phyloP scores from a whole-genome alignment of 805 yeast genomes.

The Tetrapisispora namnaoensis region DNA sequence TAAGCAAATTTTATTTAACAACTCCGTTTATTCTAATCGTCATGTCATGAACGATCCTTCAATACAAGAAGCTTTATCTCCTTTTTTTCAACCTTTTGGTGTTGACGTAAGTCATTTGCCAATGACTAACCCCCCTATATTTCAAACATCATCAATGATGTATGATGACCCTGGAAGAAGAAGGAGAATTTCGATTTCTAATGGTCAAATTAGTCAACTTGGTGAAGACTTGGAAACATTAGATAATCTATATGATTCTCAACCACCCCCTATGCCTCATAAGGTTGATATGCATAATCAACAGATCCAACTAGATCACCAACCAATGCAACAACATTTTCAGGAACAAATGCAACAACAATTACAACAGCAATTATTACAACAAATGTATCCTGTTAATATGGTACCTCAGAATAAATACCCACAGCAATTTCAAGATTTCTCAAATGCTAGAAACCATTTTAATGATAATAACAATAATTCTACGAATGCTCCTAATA shows the following conservation, averaged over 20 bases:
- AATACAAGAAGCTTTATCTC: conserved; percentile 32
- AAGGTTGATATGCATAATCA: conserved; percentile 23
- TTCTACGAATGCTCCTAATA: neutral
- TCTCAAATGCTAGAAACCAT: neutral
- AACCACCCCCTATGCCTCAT: conserved; percentile 20
- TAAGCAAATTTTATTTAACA: neutral
- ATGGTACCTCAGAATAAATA: neutral
- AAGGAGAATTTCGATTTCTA: conserved; percentile 69
- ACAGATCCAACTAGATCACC: conserved; percentile 4
- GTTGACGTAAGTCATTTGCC: conserved; percentile 37
- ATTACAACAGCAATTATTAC: conserved; percentile 6
- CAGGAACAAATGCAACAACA: conserved; percentile 5
- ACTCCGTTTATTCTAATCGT: conserved; percentile 10
- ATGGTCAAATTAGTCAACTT: conserved; percentile 77
- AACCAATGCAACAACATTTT: neutral
- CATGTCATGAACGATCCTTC: conserved; percentile 24
- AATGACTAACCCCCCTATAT: conserved; percentile 37
- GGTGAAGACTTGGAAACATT: conserved; percentile 33
- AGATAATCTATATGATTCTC: conserved; percentile 31
- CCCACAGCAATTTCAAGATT: neutral
- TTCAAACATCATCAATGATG: conserved; percentile 31
- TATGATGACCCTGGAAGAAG: conserved; percentile 18
- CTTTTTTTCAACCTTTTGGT: conserved; percentile 36
- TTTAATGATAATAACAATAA: neutral
- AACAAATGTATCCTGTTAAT: conserved; percentile 1